Conservation (phyloP, 106 monocot genomes). For the Dendrobium officinale region DNA sequence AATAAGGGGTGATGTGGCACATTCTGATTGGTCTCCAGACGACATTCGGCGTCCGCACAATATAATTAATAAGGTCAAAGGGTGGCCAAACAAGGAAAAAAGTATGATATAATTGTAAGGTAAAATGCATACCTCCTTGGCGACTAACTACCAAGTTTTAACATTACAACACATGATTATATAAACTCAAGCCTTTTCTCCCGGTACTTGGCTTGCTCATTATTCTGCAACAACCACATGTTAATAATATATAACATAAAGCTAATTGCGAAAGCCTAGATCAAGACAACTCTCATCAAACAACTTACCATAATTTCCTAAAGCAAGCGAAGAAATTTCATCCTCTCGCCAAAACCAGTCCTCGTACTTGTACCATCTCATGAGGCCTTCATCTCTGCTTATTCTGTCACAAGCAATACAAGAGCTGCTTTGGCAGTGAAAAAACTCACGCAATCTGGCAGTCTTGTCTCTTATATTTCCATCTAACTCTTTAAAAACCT, state of each 20-base stretch:
- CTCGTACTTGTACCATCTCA: constrained; percentile 93
- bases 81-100: no score
- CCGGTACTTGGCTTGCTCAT: not conserved
- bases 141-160: not conserved
- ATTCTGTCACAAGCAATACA: constrained; percentile 64
- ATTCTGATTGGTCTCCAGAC: no score
- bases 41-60: no score
- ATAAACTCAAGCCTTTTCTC: not conserved
- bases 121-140: not conserved
- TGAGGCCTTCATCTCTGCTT: constrained; percentile 60
- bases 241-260: not conserved
- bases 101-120: no score
- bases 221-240: not conserved
- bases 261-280: constrained; percentile 21
- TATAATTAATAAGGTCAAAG: no score
- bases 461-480: constrained; percentile 33
- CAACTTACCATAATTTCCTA: constrained; percentile 54
- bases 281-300: constrained; percentile 53
- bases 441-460: constrained; percentile 41
- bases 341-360: constrained; percentile 76
- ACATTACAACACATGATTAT: no score
- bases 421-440: constrained; percentile 37
- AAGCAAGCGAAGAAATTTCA: constrained; percentile 59
- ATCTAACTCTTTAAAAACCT: constrained; percentile 31
- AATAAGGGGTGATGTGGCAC: no score